These are phyloP conservation scores for Silene conica DNA, from an alignment of 148 eudicot genomes.

Conservation along the genomic window DNA sequence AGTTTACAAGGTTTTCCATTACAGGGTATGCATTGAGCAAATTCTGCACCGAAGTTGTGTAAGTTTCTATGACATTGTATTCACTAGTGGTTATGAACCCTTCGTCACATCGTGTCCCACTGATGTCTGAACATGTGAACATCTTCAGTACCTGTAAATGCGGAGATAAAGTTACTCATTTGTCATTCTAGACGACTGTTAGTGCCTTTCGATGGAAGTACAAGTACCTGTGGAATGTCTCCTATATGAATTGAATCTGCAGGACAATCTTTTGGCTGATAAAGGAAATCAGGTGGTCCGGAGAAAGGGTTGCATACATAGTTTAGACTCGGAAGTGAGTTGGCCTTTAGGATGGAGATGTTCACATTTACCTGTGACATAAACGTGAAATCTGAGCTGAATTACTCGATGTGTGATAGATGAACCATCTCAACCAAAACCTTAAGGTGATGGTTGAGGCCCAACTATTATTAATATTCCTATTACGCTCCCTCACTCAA, in stretches of 20 bases:
- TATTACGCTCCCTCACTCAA: too few relatives aligned
- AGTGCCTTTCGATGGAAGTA: conserved; percentile 13
- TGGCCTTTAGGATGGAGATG: conserved; percentile 33
- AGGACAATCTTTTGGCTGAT: conserved; percentile 55
- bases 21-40: conserved; percentile 55
- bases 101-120: too few relatives aligned
- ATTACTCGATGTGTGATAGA: too few relatives aligned
- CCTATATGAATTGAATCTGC: conserved; percentile 47
- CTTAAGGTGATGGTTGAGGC: too few relatives aligned
- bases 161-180: neutral
- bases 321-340: conserved; percentile 30
- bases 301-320: conserved; percentile 87
- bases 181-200: conserved; percentile 1
- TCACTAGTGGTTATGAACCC: conserved; percentile 29
- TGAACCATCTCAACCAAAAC: too few relatives aligned
- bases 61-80: conserved; percentile 35
- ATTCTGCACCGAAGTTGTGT: conserved; percentile 50
- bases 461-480: too few relatives aligned
- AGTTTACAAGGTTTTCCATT: conserved; percentile 57
- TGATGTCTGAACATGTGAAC: conserved; percentile 44
- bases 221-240: conserved; percentile 60
- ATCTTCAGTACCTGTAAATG: conserved; percentile 38
- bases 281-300: conserved; percentile 51
- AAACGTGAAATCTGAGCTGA: neutral
- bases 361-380: conserved; percentile 53